Percentiles rank a stretch among this genome's conserved stretches.
phyloP scores from a whole-genome alignment of 2,329 filamentous ascomycete genomes.

The Metarhizium guizhouense region DNA sequence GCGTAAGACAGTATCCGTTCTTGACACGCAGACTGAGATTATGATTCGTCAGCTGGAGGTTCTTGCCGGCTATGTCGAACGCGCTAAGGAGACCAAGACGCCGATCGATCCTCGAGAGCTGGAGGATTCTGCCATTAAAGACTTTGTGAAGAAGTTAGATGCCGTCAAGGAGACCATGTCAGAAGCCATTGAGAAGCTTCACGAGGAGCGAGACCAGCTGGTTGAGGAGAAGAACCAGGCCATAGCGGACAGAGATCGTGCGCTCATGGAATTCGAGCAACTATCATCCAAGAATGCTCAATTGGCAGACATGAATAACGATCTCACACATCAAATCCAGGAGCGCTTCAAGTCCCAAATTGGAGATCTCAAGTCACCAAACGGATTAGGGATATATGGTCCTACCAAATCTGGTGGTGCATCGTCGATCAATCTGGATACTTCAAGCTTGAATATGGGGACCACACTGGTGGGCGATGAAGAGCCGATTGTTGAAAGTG shows the following conservation, averaged over 20 bases:
- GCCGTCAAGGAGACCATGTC: conserved; percentile 52
- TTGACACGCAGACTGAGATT: conserved; percentile 92
- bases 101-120: conserved; percentile 73
- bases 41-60: conserved; percentile 88
- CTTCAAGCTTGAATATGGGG: conserved; percentile 44
- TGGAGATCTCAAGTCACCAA: conserved; percentile 38
- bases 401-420: conserved; percentile 38
- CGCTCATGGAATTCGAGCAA: conserved; percentile 91
- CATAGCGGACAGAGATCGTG: conserved; percentile 80
- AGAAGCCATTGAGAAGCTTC: conserved; percentile 48
- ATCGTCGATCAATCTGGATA: conserved; percentile 42
- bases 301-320: conserved; percentile 89
- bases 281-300: conserved; percentile 91
- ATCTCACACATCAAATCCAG: conserved; percentile 89
- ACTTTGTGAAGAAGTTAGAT: conserved; percentile 70
- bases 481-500: conserved; percentile 57
- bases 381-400: conserved; percentile 49
- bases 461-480: conserved; percentile 55
- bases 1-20: conserved; percentile 85
- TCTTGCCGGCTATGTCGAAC: conserved; percentile 78
- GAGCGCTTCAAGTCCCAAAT: conserved; percentile 80
- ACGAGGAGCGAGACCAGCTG: conserved; percentile 68
- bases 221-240: conserved; percentile 78
- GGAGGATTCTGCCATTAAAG: conserved; percentile 84
- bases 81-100: conserved; percentile 72